Evolutionary conservation across 148 eudicot genomes (phyloP), one percentile per base, ranked within the genome.

Genomic region (Talinum fruticosum): DNA sequence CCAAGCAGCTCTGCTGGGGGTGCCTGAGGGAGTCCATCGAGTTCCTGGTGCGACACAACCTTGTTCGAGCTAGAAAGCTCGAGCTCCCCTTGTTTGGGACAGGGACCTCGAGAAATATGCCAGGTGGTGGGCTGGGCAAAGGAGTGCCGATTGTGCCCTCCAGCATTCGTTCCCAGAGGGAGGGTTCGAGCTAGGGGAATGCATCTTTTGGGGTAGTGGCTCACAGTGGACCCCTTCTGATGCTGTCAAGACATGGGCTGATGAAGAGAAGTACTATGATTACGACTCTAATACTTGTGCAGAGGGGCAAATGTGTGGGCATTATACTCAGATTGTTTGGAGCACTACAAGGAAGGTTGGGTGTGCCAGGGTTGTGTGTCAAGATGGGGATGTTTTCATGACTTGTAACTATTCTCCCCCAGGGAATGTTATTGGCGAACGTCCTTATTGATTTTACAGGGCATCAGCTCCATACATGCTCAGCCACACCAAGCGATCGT

Each of bases 241-340:
- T 34, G 96, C 96, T 0, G 96, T 93, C 5, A 73, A 49, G 29
- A 78, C 82, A 6, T 93, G 98, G 96, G 92, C 89, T 2, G 87
- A 77, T 6, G 98, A 93, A 64, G 91, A 90, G 85, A 93, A 87
- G 69, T 91, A 88, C 47, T 93, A 93, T 70, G 79, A 79, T 15
- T 93, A 93, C 59, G 71, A 30, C 15, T 79, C 86, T 2, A 93
- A 93, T 78, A 85, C 75, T 35, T 93, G 98, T 71, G 86, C 28
- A 0, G 47, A 38, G 0, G 94, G 94, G 10, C 77, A 93, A 77
- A 65, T 82, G 83, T 93, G 96, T 61, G 96, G 98, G 12, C 94
- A 93, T 79, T 93, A 91, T 69, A 93, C 98, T 5, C 98, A 93
- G 78, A 88, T 93, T 62, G 91, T 93, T 79, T 91, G 98, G 96